Percentiles rank a stretch among this genome's conserved stretches.
Evolutionary conservation across 2,329 filamentous ascomycete species (phyloP).

Genomic region (Fusarium tuaranense): DNA sequence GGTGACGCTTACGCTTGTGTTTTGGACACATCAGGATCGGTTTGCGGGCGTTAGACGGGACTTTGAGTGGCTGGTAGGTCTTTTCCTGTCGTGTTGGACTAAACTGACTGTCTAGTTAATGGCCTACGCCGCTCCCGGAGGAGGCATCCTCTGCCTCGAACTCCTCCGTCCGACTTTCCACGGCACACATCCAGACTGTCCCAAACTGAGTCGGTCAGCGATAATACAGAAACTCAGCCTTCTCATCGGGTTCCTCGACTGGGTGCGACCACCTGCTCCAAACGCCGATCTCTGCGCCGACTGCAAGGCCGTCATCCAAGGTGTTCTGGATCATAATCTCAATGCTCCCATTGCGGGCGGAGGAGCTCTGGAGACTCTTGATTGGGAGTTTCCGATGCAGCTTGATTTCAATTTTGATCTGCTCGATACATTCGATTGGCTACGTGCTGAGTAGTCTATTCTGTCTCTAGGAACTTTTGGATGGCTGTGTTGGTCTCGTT

Average conservation of each 20-base stretch:
- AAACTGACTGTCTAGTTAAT: constrained; percentile 53
- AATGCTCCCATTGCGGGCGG: constrained; percentile 50
- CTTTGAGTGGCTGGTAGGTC: constrained; percentile 62
- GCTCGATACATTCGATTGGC: constrained; percentile 62
- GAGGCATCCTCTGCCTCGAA: constrained; percentile 63
- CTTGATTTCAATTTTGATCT: constrained; percentile 60
- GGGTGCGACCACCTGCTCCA: constrained; percentile 60
- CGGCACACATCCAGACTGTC: constrained; percentile 47
- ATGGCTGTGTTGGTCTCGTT: constrained; percentile 41
- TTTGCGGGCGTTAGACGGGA: constrained; percentile 55
- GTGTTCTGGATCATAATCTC: constrained; percentile 62
- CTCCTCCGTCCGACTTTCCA: constrained; percentile 57
- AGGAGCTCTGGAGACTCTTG: constrained; percentile 42
- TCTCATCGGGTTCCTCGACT: constrained; percentile 63
- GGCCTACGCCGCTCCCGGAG: constrained; percentile 61
- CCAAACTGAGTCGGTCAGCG: constrained; percentile 57
- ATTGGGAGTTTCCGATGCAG: constrained; percentile 51
- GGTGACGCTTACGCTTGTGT: constrained; percentile 57
- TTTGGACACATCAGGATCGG: constrained; percentile 63
- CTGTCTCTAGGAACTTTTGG: constrained; percentile 26
- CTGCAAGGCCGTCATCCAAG: constrained; percentile 61
- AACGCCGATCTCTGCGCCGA: constrained; percentile 61
- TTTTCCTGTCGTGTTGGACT: accelerated
- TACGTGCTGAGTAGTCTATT: constrained; percentile 41
- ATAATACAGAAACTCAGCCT: constrained; percentile 65